Percentiles rank a stretch among this genome's conserved stretches.
Evolutionary conservation across 139 green algal genomes (phyloP).

Genomic region (Yamagishiella unicocca): DNA sequence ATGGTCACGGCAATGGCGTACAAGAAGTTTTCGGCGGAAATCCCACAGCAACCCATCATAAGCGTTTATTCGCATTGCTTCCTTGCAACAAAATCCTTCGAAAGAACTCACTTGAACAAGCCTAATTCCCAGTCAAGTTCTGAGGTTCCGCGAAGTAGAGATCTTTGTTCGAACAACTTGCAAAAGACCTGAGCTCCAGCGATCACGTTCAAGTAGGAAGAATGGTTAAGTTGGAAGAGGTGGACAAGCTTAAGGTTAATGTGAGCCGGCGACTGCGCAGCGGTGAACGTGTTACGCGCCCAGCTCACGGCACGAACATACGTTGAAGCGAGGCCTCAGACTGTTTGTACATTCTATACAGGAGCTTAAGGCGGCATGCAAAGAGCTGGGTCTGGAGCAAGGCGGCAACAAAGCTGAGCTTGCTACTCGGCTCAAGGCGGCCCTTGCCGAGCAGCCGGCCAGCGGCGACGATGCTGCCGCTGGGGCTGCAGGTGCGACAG

Average conservation of each 20-base stretch:
- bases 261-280: background rate
- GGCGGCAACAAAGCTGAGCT: conserved; percentile 38
- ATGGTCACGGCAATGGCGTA: too few relatives aligned
- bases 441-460: background rate
- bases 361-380: conserved; percentile 44
- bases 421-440: conserved; percentile 15
- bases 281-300: background rate
- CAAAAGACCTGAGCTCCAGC: too few relatives aligned
- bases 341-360: background rate
- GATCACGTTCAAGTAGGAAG: too few relatives aligned
- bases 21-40: too few relatives aligned
- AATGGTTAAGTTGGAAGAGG: conserved; percentile 39
- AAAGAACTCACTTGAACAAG: too few relatives aligned
- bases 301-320: background rate
- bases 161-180: too few relatives aligned
- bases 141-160: too few relatives aligned
- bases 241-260: conserved; percentile 44
- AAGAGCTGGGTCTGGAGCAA: conserved; percentile 36
- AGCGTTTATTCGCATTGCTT: too few relatives aligned
- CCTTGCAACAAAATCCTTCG: too few relatives aligned
- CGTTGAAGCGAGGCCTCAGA: too few relatives aligned
- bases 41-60: too few relatives aligned
- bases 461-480: background rate
- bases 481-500: background rate
- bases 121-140: too few relatives aligned